Evolutionary conservation across 176 grass and related monocot species (phyloP), one percentile per base, ranked within the genome.

Genomic region (Coix lacrymajobi): DNA sequence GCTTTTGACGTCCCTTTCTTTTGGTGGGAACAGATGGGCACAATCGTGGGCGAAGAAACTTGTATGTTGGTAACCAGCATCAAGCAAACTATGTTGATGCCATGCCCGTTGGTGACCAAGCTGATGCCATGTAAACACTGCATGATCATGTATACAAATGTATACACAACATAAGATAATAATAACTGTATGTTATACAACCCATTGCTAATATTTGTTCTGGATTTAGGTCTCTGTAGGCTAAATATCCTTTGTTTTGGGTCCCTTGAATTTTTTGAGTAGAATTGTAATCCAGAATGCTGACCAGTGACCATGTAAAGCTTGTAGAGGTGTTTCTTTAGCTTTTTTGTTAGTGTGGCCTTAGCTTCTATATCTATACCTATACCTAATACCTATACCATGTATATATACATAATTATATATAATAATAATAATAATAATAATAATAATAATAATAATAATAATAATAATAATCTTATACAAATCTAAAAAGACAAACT

Each of bases 31-130:
- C 87, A 87, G 92, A 87, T 70, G 92, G 73, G 7, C 85, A 83
- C 61, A 89, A 91, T 52, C 89, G 62, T 7, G 87, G 82, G 17
- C 80, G 89, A 75, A 88, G 85, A 71, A 92, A 83, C 33, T 66
- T 68, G 4, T 83, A 87, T 62, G 63, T 61, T 22, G 85, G 82
- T 31, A 84, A 62, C 51, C 87, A 70, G 30, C 87, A 90, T 64
- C 83, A 77, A 66, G 75, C 36, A 26, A 90, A 86, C 79, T 81
- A 85, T 16, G 30, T 56, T 5, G 83, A 88, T 66, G 85, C 41
- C 28, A 80, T 84, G 92, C 69, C 66, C 5, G 58, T 78, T 41
- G 85, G 79, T 64, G 81, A 81, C 58, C 85, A 79, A 16, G 69
- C 58, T 86, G 85, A 79, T 39, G 70, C 71, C 39, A 79, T 78